Evolutionary conservation across 345 rosid genomes (phyloP), one percentile per base, ranked within the genome.

Genomic region (Eucalyptus erythrocorys): DNA sequence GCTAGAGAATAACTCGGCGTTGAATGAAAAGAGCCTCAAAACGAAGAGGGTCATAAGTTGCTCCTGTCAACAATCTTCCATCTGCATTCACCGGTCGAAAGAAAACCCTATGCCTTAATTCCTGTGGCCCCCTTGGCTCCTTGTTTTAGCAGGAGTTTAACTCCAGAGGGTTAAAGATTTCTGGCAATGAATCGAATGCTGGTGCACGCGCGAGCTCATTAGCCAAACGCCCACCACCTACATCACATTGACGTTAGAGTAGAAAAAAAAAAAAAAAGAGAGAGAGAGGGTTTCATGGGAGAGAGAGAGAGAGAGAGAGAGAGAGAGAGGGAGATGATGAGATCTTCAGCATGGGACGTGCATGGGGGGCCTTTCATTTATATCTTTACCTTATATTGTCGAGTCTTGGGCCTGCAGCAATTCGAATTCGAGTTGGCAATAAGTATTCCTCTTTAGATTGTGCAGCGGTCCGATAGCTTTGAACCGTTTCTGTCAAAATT

Each of bases 1-100:
- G 93, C 96, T 93, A 94, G 96, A 95, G 96, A 94, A 94, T 92
- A 90, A 13, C n/a, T 89, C 93, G 93, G 91, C 89, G 98, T 94
- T 96, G 97, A 93, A 91, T 92, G 97, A 94, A 93, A 95, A 95
- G 91, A 93, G 93, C 95, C 91, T 87, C 21, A 50, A 5, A 26
- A 37, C 13, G 68, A 64, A 64, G 76, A 64, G 34, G 45, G 71
- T 47, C 79, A 48, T 49, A 76, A 85, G 26, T 88, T 47, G 48
- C 48, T 88, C 48, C 90, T 85, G 90, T 87, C 90, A 89, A 92
- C 93, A 86, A 91, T 64, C 89, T 91, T 92, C 48, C 49, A 49
- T 32, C 85, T n/a, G 43, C 37, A 19, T 79, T 87, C 37, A 50
- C 96, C 90, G 92, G 66, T 91, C 88, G 91, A 89, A 94, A 95